Evolutionary conservation across 768 basidiomycete genomes (phyloP).

Genomic region (Lactarius psammicola): DNA sequence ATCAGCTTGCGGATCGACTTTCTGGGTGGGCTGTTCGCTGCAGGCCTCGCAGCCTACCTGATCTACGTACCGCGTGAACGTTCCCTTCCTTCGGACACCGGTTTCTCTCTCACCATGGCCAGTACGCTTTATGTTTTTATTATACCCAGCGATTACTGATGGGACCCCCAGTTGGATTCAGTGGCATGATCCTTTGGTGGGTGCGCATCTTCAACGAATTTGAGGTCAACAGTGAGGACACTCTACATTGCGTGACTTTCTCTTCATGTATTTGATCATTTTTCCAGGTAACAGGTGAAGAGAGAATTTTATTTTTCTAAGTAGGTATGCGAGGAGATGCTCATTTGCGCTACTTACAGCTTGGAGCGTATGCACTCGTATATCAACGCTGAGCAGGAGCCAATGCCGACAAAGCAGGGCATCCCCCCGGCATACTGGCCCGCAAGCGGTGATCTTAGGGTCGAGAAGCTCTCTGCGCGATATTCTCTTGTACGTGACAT

Average conservation of each 20-base stretch:
- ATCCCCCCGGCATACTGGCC: too few species aligned
- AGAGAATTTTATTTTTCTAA: not conserved
- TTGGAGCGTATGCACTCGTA: conserved; percentile 54
- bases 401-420: too few species aligned
- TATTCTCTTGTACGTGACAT: conserved; percentile 39
- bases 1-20: conserved; percentile 53
- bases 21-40: conserved; percentile 51
- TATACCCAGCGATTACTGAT: not conserved
- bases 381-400: conserved; percentile 54
- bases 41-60: conserved; percentile 50
- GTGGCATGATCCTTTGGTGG: too few species aligned
- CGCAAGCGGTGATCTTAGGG: too few species aligned
- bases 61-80: conserved; percentile 42
- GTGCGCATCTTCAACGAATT: too few species aligned
- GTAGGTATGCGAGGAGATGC: conserved; percentile 3
- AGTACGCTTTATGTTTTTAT: conserved; percentile 30
- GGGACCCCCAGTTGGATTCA: conserved; percentile 47
- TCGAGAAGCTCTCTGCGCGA: conserved; percentile 52
- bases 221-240: too few species aligned
- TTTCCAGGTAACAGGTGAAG: conserved; percentile 34
- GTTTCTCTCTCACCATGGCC: conserved; percentile 44
- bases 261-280: not conserved
- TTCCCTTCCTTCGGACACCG: conserved; percentile 41
- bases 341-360: conserved; percentile 31
- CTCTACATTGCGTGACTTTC: too few species aligned